Evolutionary conservation across 202 grass and related monocot species (phyloP).

Genomic region (Setaria viridis): DNA sequence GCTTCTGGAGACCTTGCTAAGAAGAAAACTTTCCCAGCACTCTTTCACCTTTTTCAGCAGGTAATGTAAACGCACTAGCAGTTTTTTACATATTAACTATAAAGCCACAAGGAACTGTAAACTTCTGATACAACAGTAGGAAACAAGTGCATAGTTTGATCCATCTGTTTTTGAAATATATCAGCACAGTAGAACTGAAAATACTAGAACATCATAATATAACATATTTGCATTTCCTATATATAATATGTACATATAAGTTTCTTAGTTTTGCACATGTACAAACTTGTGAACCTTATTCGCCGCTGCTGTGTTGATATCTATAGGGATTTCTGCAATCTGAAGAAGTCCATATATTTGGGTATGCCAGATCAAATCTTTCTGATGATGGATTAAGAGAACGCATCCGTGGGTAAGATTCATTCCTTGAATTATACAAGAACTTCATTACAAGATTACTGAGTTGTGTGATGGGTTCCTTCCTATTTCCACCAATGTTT

Average conservation of each 20-base stretch:
- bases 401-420: slow-evolving; percentile 76
- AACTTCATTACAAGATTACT: slow-evolving; percentile 10
- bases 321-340: slow-evolving; percentile 84
- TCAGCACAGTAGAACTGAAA: slow-evolving; percentile 8
- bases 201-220: not conserved
- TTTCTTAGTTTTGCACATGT: slow-evolving; percentile 21
- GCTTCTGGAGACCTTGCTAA: slow-evolving; percentile 98
- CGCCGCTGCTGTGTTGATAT: slow-evolving; percentile 8
- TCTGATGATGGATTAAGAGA: slow-evolving; percentile 90
- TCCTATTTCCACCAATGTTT: not conserved
- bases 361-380: slow-evolving; percentile 90
- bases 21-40: slow-evolving; percentile 98
- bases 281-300: slow-evolving; percentile 38
- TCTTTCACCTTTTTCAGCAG: slow-evolving; percentile 88
- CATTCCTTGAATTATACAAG: slow-evolving; percentile 15
- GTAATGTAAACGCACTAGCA: slow-evolving; percentile 45
- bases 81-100: not conserved
- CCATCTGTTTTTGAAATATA: not conserved
- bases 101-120: not conserved
- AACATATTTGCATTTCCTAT: slow-evolving; percentile 8
- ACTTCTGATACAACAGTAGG: slow-evolving; percentile 2
- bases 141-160: slow-evolving; percentile 24
- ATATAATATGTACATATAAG: not conserved
- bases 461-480: not conserved
- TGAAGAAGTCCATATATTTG: slow-evolving; percentile 89